phyloP scores from a whole-genome alignment of 2,329 filamentous ascomycete species.

The Curvularia lunata region DNA sequence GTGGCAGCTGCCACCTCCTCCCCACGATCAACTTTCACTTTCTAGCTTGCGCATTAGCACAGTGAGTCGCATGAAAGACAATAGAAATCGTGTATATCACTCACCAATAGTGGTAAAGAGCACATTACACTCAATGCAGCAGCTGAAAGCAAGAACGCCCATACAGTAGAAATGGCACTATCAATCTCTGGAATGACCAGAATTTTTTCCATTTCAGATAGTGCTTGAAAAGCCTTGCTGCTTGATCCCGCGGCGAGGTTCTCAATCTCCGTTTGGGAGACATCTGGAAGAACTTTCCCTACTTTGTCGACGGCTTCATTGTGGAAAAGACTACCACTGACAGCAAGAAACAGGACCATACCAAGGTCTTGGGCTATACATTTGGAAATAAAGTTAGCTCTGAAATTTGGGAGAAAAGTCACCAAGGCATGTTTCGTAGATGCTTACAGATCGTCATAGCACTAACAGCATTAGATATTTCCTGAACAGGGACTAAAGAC shows the following conservation, averaged over 20 bases:
- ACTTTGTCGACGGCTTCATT: constrained; percentile 1
- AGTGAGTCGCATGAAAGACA: no score
- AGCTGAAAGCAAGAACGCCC: constrained; percentile 1
- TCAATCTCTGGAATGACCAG: neutral
- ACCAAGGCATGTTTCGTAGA: neutral
- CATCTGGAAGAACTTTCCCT: neutral
- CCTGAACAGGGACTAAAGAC: constrained; percentile 13
- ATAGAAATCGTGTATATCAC: no score
- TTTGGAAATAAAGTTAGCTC: no score
- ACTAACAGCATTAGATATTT: constrained; percentile 25
- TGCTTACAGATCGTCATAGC: constrained; percentile 9
- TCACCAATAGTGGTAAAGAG: neutral
- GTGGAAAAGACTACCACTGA: constrained; percentile 6
- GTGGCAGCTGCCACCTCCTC: no score
- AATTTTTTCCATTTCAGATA: neutral
- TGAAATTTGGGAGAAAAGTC: no score
- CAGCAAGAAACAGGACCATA: constrained; percentile 3
- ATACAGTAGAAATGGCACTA: neutral
- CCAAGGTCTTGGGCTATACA: constrained; percentile 6
- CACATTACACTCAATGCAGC: constrained; percentile 1
- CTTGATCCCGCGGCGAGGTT: neutral
- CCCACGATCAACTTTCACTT: no score
- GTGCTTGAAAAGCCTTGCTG: neutral
- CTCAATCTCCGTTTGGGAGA: neutral
- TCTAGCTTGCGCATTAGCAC: no score